Conservation (phyloP, 2,329 filamentous ascomycete species). For the Coccinonectria pachysandricola region DNA sequence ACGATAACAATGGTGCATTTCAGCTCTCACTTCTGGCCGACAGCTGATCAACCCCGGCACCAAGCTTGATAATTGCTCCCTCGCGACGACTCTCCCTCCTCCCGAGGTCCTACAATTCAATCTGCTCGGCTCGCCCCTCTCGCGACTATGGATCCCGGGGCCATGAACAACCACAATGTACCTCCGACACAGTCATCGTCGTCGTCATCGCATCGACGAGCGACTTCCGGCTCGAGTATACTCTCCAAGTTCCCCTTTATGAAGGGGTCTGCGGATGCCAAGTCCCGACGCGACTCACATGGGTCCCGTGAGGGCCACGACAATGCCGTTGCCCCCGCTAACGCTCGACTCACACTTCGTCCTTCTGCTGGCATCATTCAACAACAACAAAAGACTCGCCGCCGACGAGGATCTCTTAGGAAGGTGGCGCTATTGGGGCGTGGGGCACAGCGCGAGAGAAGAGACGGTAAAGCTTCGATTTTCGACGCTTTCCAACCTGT, state of each 20-base stretch:
- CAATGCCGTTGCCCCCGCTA: slow-evolving; percentile 24
- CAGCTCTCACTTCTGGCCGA: too few relatives aligned
- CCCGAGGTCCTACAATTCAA: too few relatives aligned
- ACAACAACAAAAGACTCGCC: slow-evolving; percentile 45
- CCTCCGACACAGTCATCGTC: slow-evolving; percentile 9
- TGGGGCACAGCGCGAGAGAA: slow-evolving; percentile 51
- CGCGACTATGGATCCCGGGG: slow-evolving; percentile 9
- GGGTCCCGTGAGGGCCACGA: too few relatives aligned
- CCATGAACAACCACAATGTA: slow-evolving; percentile 4
- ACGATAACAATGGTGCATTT: too few relatives aligned
- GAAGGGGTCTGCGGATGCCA: slow-evolving; percentile 30
- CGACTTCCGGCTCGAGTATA: slow-evolving; percentile 50
- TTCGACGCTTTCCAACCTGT: slow-evolving; percentile 29
- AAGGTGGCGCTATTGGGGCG: slow-evolving; percentile 79
- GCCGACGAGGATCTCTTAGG: slow-evolving; percentile 72
- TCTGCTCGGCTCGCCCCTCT: too few relatives aligned
- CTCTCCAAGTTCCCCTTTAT: slow-evolving; percentile 63
- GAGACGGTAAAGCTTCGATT: slow-evolving; percentile 37
- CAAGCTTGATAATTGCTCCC: too few relatives aligned
- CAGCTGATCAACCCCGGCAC: too few relatives aligned
- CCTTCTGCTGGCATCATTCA: slow-evolving; percentile 23
- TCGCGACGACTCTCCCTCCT: too few relatives aligned
- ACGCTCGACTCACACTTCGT: slow-evolving; percentile 19
- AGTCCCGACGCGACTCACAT: slow-evolving; percentile 15
- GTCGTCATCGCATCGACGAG: slow-evolving; percentile 27